Evolutionary conservation across 805 yeast species (phyloP), one percentile per base, ranked within the genome.

Genomic region (Lachancea mirantina): DNA sequence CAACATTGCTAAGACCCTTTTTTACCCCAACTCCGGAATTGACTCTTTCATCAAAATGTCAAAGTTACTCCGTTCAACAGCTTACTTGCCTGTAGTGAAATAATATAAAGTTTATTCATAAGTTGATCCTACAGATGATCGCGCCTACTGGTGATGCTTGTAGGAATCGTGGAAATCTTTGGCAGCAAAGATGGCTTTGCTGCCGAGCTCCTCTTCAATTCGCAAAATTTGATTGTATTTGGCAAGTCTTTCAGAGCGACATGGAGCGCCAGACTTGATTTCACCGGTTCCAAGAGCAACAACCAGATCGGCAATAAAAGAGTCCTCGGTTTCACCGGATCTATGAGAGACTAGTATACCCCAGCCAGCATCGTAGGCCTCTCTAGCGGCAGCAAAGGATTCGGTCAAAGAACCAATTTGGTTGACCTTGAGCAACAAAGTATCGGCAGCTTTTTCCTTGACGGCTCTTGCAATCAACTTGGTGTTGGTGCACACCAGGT

Each of bases 291-390:
- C 81, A 63, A 85, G 73, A 71, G 95, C 95, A 50, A 87, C 95
- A 52, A 82, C 68, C 59, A 85, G 73, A 67, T 85, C 95, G 55
- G 96, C 95, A 65, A 85, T 85, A 69, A 81, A 76, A 57, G 88
- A 78, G 68, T 85, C 95, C 72, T 87, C 95, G 48, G 94, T 84
- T 76, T 85, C 95, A 68, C 95, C 95, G 49, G 95, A 84, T 75
- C 95, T 83, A 79, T 85, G 95, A 54, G 95, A 84, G 53, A 85
- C 95, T 94, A 84, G 83, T 62, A 85, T 94, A 71, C 95, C 95
- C 95, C 95, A 85, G 52, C 84, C 85, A 45, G 92, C 94, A 46
- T 72, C 74, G 67, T 76, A 84, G 35, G 95, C 79, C 62, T 78
- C 84, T 63, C 80, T 67, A 54, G 95, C 94, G 53, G 95, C 94